Percentiles rank a stretch among this genome's conserved stretches.
phyloP scores from a whole-genome alignment of 192 early-diverging fungal species.

The Coemansia biformis region DNA sequence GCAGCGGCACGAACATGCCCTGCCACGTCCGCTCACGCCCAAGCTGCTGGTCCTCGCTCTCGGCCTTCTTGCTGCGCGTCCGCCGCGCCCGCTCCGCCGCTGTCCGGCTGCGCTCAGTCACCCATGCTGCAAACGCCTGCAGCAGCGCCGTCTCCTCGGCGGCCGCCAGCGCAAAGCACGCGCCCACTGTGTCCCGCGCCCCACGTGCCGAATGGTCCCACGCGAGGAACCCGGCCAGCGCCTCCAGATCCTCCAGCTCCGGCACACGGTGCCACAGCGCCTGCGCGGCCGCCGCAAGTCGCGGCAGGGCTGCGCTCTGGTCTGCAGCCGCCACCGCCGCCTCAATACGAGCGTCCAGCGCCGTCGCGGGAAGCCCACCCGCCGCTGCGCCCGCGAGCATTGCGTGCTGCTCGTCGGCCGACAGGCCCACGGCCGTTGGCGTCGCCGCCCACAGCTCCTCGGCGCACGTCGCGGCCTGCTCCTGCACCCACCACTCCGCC shows the following conservation, averaged over 20 bases:
- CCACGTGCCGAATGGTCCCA: slow-evolving; percentile 32
- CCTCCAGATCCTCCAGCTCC: slow-evolving; percentile 13
- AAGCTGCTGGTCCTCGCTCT: slow-evolving; percentile 10
- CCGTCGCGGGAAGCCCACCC: slow-evolving; percentile 6
- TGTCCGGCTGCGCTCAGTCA: slow-evolving; percentile 11
- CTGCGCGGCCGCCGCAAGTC: slow-evolving; percentile 27
- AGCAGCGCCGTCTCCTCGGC: slow-evolving; percentile 37
- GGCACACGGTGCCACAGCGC: slow-evolving; percentile 29
- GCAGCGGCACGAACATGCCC: slow-evolving; percentile 16
- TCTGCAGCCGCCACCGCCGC: slow-evolving; percentile 8
- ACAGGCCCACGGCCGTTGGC: slow-evolving; percentile 7
- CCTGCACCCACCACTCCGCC: slow-evolving; percentile 21
- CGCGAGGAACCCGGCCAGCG: slow-evolving; percentile 27
- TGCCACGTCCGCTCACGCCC: slow-evolving; percentile 20
- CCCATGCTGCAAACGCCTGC: slow-evolving; percentile 31
- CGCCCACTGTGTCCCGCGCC: neutral
- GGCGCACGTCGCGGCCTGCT: slow-evolving; percentile 34
- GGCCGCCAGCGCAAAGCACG: slow-evolving; percentile 18
- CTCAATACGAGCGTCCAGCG: slow-evolving; percentile 20
- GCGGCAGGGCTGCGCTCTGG: slow-evolving; percentile 10
- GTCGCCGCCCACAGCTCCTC: slow-evolving; percentile 38
- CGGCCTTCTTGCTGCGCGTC: slow-evolving; percentile 23
- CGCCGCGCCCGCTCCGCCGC: slow-evolving; percentile 15
- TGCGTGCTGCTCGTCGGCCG: slow-evolving; percentile 11
- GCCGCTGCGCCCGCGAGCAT: slow-evolving; percentile 9